A percentile compares a stretch with the other conserved stretches of the same genome.
Evolutionary conservation across 2,329 filamentous ascomycete species (phyloP).

Genomic region (Sclerotinia borealis): DNA sequence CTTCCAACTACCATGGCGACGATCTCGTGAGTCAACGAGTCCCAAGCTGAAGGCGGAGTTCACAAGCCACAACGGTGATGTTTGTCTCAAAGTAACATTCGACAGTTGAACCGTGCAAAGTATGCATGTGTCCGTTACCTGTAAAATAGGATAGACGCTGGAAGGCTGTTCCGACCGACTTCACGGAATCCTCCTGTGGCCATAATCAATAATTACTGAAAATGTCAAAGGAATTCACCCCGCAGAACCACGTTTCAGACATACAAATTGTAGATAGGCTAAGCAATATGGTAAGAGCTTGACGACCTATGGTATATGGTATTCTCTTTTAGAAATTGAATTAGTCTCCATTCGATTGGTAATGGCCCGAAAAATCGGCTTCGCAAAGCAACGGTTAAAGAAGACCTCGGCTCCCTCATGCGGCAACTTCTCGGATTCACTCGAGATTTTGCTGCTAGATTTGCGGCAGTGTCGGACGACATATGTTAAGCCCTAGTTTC

Average conservation of each 20-base stretch:
- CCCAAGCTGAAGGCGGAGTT: neutral
- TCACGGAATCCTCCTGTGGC: neutral
- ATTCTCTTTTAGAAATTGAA: neutral
- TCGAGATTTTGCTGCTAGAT: neutral
- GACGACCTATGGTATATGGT: neutral
- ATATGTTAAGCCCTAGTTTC: neutral
- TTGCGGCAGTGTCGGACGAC: neutral
- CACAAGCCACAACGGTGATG: too few relatives aligned
- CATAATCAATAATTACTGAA: neutral
- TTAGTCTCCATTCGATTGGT: neutral
- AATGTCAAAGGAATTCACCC: neutral
- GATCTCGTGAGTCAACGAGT: neutral
- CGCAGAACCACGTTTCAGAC: neutral
- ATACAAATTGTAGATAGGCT: neutral
- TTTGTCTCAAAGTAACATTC: neutral
- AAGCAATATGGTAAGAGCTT: neutral
- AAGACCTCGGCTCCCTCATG: neutral
- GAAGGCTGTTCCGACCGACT: too few relatives aligned
- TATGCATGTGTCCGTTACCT: neutral
- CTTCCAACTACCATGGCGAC: neutral
- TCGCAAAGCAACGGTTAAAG: neutral
- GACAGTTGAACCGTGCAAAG: neutral
- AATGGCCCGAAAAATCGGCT: too few relatives aligned
- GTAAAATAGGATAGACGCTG: neutral
- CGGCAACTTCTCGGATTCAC: neutral